These are phyloP conservation scores for Fusarium ramigenum DNA, from an alignment of 2,329 filamentous ascomycete genomes.

Conservation along the genomic window DNA sequence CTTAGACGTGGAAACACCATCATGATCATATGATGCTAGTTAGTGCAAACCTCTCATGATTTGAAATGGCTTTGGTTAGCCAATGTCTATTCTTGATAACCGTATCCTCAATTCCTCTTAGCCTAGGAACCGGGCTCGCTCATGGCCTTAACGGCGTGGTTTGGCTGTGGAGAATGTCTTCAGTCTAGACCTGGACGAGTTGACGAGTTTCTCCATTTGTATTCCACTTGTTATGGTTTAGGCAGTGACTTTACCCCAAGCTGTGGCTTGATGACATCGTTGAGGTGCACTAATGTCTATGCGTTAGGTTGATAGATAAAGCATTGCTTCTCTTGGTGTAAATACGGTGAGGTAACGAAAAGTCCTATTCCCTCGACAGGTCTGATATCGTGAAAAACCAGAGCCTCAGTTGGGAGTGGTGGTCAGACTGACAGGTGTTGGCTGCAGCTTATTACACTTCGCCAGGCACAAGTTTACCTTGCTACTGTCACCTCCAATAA, in stretches of 20 bases:
- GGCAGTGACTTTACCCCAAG: constrained; percentile 3
- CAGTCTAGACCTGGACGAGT: constrained; percentile 4
- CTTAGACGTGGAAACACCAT: neutral
- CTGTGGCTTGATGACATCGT: constrained; percentile 16
- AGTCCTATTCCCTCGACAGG: neutral
- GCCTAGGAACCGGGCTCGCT: neutral
- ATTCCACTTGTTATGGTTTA: constrained; percentile 26
- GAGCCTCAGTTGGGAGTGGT: neutral
- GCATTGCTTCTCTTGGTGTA: neutral
- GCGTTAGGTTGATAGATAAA: neutral
- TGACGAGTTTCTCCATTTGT: constrained; percentile 10
- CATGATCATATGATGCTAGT: constrained; percentile 7
- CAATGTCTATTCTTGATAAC: constrained; percentile 16
- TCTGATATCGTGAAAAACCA: neutral
- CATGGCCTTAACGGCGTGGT: constrained; percentile 15
- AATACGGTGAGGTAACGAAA: neutral
- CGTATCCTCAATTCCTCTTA: neutral
- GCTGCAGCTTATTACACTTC: constrained; percentile 18
- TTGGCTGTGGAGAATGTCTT: constrained; percentile 1
- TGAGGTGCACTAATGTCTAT: neutral
- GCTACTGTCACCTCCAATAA: constrained; percentile 13
- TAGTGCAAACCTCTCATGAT: constrained; percentile 4
- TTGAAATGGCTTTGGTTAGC: constrained; percentile 1
- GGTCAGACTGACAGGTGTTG: constrained; percentile 11
- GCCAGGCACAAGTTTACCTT: constrained; percentile 8